Evolutionary conservation across 2,329 filamentous ascomycete genomes (phyloP), one percentile per base, ranked within the genome.

Genomic region (Ophiostoma ips): DNA sequence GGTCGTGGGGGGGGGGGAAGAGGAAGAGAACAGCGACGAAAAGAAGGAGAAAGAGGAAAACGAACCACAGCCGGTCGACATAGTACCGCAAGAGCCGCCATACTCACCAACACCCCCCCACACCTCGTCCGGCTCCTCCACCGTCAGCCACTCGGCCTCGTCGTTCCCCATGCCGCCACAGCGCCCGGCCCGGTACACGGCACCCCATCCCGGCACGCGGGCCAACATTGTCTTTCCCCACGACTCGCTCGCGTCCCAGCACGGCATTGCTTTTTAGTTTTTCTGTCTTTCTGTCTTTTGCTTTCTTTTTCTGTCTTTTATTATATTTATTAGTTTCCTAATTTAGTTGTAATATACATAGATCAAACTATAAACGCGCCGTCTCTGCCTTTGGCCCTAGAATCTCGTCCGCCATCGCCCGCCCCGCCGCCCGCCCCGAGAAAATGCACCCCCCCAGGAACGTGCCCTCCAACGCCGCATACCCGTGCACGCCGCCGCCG

Each of bases 361-460:
- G 11, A 33, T 16, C 21, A 28, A n/a, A 13, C 21, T 45, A 45
- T 21, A 45, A 24, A 34, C 43, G 43, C 4, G 43, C 43, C 6
- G 16, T 18, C 18, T 45, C 43, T 7, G 46, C 34, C 35, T 36
- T 48, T 3, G 33, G 21, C 2, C 54, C 57, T 24, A 60, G 34
- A 46, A 69, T 49, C 55, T 77, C 73, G 3, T 71, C 68, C 0
- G 70, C 73, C 56, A 81, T 72, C 0, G 70, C 75, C 10, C 70
- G 64, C 0, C 77, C 77, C 0, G 76, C 77, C 0, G 71, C 71
- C 6, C 76, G 63, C 0, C 77, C 77, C 0, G 76, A 79, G 56
- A 81, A 81, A 56, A 81, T 79, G 52, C 77, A 81, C 0, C 77
- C 77, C 13, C 77, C 77, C 4, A 81, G 56, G 57, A 81, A 81